Evolutionary conservation across 192 early-diverging fungal species (phyloP), one percentile per base, ranked within the genome.

Genomic region (Phlyctochytrium bullatum): DNA sequence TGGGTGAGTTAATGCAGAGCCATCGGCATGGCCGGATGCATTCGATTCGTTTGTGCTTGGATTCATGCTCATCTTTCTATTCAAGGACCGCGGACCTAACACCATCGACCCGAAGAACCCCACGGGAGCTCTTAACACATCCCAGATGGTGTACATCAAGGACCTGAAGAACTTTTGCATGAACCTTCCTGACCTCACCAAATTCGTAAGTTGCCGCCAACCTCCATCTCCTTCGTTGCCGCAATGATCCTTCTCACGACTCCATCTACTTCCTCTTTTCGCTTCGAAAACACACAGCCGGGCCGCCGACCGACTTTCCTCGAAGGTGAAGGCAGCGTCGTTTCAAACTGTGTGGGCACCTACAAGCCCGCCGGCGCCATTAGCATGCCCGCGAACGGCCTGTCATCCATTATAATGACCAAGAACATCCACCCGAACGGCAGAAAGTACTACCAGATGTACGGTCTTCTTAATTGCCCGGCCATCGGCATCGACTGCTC

Each of bases 291-390:
- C n/a, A 50, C 40, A n/a, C n/a, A 36, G 17, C 40, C 40, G 16
- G 34, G 52, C 30, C n/a, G 25, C 27, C 10, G 20, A 10, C 73
- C 73, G n/a, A 73, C 62, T 25, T 66, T 75, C 40, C 56, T 75
- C n/a, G 6, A 61, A 47, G 73, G 62, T 58, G 73, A 75, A 60
- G 73, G 73, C 2, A 59, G 32, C 47, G 64, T 75, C n/a, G 69
- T 61, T 0, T 59, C 63, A 16, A 67, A 50, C 36, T 75, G 73
- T 50, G 36, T 72, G 51, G 73, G 73, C 24, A 47, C 34, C 57
- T 75, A 75, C 52, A 20, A 61, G 1, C 47, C 73, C 16, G 63
- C 73, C n/a, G 69, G 69, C 30, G 47, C 73, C 33, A 3, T 35
- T 2, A 3, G 17, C 12, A 59, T 75, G 29, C 68, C 73, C 3